Evolutionary conservation across 2,329 filamentous ascomycete genomes (phyloP), one percentile per base, ranked within the genome.

Genomic region (Pseudopyricularia javanii): DNA sequence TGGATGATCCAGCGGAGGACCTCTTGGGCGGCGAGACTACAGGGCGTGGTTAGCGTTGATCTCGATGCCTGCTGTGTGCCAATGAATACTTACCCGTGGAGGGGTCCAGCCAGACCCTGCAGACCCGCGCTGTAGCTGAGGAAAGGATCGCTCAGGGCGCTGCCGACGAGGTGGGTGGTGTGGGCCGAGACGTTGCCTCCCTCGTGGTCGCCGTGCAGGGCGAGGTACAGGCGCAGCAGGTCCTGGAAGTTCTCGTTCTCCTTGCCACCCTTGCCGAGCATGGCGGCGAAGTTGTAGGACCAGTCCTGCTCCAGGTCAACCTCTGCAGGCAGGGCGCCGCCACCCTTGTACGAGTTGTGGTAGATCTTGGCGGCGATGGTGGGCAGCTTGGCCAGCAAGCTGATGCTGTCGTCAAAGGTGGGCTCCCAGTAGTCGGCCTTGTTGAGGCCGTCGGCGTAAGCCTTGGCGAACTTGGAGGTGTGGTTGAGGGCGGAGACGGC

Each of bases 401-500:
- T 88, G 68, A 98, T 95, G 68, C 80, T 84, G 74, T 98, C 93
- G 66, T 97, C 91, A 65, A 95, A 97, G 47, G 89, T 95, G 14
- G 91, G 89, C 74, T 97, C 93, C 93, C 93, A 98, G 80, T 97
- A 97, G 61, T 96, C 89, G 52, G 89, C 88, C 78, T 97, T 98
- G 78, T 84, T 87, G 59, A 97, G 73, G 34, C 93, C 93, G 61
- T 85, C 73, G 69, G 91, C 91, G 69, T 98, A 98, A 20, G 86
- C 86, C 71, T 90, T 91, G 58, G 91, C 93, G 61, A 98, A 98
- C 64, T 85, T 82, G 62, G 89, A 95, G 61, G 90, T 90, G 68
- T 95, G 88, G 74, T 95, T 96, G 56, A 98, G 79, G n/a, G 93
- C 88, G 17, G 90, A 91, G 52, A 97, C 93, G 47, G 91, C 90